Evolutionary conservation across 345 rosid genomes (phyloP), one percentile per base, ranked within the genome.

Genomic region (Melastoma malabathricum): DNA sequence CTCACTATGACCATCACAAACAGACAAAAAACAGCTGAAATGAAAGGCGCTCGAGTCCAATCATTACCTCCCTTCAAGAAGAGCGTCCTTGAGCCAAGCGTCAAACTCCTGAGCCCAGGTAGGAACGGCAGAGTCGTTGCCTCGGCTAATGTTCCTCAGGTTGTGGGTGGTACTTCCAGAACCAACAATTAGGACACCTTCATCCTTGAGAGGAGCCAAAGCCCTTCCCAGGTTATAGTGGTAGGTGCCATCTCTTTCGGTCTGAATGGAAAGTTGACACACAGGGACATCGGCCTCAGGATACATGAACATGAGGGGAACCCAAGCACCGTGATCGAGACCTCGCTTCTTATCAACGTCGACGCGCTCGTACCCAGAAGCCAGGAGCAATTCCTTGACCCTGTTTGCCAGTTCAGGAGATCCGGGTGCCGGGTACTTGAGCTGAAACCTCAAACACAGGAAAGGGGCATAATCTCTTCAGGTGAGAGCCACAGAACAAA

Each of bases 271-370:
- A 55, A 92, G 88, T 59, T 92, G 97, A 44, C 95, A 84, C 18
- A 84, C 69, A 0, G 97, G 98, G 43, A 84, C 76, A 51, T 87
- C 76, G 1, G 82, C 89, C 54, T 84, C 95, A 0, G 98, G 98
- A 52, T 82, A 92, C 98, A 92, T 92, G 52, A 87, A 69, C 90
- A 84, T 81, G 14, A 92, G 58, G 4, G 95, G 97, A 57, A 82
- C 80, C 98, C 98, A 92, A 16, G 97, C 90, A 7, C 98, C 98
- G 48, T 92, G 98, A 66, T 92, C 98, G 43, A 92, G 74, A 41
- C 98, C 97, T 3, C 94, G 79, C 25, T 70, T 60, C 29, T 46
- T 70, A 50, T 87, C 97, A 68, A 74, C 90, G 31, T 70, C 50
- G 6, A 87, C 90, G 4, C 59, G 76, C 23, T 69, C 55, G 65